phyloP scores from a whole-genome alignment of 495 filamentous ascomycete genomes.

The Xylaria venustula region DNA sequence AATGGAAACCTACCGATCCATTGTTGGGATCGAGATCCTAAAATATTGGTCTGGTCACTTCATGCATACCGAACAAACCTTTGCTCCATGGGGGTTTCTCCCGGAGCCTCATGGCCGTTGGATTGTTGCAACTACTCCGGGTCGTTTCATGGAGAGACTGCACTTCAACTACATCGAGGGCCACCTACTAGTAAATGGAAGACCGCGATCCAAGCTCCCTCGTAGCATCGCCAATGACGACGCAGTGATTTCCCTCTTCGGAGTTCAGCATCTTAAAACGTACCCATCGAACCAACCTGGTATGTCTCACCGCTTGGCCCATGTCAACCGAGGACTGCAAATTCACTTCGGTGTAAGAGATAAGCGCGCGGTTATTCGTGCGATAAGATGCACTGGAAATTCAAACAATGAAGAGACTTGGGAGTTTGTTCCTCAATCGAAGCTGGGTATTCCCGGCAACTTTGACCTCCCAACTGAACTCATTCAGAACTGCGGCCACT shows the following conservation, averaged over 20 bases:
- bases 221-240: conserved; percentile 34
- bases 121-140: conserved; percentile 23
- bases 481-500: conserved; percentile 54
- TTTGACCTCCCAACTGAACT: conserved; percentile 55
- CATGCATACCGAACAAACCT: neutral
- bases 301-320: conserved; percentile 45
- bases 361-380: conserved; percentile 37
- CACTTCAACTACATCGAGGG: conserved; percentile 51
- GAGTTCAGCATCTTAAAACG: conserved; percentile 42
- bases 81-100: conserved; percentile 24
- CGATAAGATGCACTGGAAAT: neutral
- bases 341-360: conserved; percentile 51
- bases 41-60: conserved; percentile 1
- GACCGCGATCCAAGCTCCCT: conserved; percentile 43
- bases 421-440: conserved; percentile 34
- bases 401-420: conserved; percentile 10
- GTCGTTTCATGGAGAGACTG: conserved; percentile 21
- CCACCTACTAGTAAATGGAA: conserved; percentile 47
- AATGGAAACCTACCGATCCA: conserved; percentile 19
- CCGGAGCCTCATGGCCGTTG: conserved; percentile 28
- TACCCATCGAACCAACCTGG: conserved; percentile 45
- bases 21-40: conserved; percentile 31
- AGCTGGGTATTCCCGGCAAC: conserved; percentile 19
- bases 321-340: conserved; percentile 26
- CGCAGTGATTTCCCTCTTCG: conserved; percentile 47